phyloP scores from a whole-genome alignment of 495 filamentous ascomycete species.

The Penicillium turbatum region DNA sequence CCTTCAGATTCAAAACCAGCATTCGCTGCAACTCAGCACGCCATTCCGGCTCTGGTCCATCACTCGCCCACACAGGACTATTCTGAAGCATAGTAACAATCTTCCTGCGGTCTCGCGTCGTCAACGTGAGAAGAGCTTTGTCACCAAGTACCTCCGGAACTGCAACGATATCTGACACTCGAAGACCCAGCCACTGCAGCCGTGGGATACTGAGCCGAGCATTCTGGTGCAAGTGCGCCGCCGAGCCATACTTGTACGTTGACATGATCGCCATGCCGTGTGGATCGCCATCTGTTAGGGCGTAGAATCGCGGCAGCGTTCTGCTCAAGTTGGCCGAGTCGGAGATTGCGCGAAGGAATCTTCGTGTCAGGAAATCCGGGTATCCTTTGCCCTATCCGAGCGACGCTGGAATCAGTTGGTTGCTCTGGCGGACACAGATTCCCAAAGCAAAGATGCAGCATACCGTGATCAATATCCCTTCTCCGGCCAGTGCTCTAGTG shows the following conservation, averaged over 20 bases:
- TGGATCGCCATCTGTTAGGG: slow-evolving; percentile 80
- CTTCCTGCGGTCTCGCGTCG: slow-evolving; percentile 61
- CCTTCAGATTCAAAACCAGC: slow-evolving; percentile 82
- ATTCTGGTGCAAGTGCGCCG: slow-evolving; percentile 66
- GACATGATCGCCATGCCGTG: slow-evolving; percentile 82
- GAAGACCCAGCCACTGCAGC: slow-evolving; percentile 73
- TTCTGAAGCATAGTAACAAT: slow-evolving; percentile 61
- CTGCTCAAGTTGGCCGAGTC: slow-evolving; percentile 16
- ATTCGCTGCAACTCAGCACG: slow-evolving; percentile 73
- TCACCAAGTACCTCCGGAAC: slow-evolving; percentile 19
- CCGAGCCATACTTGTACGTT: slow-evolving; percentile 83
- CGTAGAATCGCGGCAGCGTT: slow-evolving; percentile 50
- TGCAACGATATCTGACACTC: slow-evolving; percentile 52
- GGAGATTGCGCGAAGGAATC: slow-evolving; percentile 49
- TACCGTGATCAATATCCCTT: slow-evolving; percentile 68
- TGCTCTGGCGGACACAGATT: background rate
- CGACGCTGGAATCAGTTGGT: background rate
- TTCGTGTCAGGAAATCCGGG: slow-evolving; percentile 77
- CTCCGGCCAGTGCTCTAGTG: slow-evolving; percentile 42
- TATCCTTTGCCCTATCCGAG: slow-evolving; percentile 72
- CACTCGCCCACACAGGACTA: slow-evolving; percentile 41
- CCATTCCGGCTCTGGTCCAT: slow-evolving; percentile 51
- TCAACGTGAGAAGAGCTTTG: slow-evolving; percentile 52
- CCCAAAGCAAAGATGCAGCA: slow-evolving; percentile 4
- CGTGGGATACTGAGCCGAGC: slow-evolving; percentile 50